These are phyloP conservation scores for Kitagawia praeruptora DNA, from an alignment of 129 eudicot species.

Conservation along the genomic window DNA sequence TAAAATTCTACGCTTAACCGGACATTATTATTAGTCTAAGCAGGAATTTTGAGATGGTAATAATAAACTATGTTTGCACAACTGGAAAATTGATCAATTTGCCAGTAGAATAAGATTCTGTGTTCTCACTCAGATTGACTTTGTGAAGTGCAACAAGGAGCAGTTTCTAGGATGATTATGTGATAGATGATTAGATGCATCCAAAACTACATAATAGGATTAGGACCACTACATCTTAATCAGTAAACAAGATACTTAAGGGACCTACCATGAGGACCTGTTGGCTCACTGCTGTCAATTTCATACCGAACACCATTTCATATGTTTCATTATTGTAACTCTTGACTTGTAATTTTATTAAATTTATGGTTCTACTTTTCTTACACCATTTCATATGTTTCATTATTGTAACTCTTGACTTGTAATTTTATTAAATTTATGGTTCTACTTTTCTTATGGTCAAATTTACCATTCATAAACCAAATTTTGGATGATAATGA, in stretches of 20 bases:
- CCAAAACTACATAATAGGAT: neutral
- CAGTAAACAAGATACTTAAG: neutral
- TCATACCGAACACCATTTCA: slow-evolving; percentile 7
- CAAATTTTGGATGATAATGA: neutral
- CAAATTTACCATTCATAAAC: neutral
- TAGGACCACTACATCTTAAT: neutral
- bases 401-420: neutral
- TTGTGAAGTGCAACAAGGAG: neutral
- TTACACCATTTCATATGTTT: neutral
- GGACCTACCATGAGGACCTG: slow-evolving; percentile 12
- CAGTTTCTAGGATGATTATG: neutral
- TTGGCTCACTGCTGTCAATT: slow-evolving; percentile 1
- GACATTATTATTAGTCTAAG: neutral
- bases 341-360: neutral
- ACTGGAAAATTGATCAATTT: neutral
- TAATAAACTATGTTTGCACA: neutral
- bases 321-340: neutral
- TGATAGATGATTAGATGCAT: neutral
- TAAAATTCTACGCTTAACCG: no score
- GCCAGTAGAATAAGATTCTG: slow-evolving; percentile 2
- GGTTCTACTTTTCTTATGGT: neutral
- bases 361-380: neutral
- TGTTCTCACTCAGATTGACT: neutral
- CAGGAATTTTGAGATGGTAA: neutral
- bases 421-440: neutral